A percentile compares a stretch with the other conserved stretches of the same genome.
phyloP scores from a whole-genome alignment of 306 rosid genomes.

The Trifolium pratense region DNA sequence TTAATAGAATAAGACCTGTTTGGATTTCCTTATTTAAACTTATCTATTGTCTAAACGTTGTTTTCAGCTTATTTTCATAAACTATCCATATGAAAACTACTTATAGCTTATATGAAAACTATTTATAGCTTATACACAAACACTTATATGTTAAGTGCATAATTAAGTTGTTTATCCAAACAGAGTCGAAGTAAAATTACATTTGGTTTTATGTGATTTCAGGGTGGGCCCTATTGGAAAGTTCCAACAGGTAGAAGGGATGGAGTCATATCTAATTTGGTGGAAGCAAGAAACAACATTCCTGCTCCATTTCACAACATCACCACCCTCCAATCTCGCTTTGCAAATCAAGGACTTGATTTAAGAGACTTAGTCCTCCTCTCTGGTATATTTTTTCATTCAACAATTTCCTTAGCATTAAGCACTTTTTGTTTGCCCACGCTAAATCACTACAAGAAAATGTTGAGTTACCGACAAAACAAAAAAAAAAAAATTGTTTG shows the following conservation, averaged over 20 bases:
- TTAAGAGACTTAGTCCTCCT: constrained; percentile 79
- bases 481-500: too few species aligned
- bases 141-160: too few species aligned
- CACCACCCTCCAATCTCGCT: constrained; percentile 62
- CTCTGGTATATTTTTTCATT: constrained; percentile 54
- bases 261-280: constrained; percentile 61
- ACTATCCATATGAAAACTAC: too few species aligned
- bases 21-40: neutral
- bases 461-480: neutral
- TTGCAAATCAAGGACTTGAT: constrained; percentile 71
- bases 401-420: constrained; percentile 14
- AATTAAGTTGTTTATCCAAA: too few species aligned
- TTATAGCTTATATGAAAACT: too few species aligned
- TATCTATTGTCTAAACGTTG: neutral
- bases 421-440: too few species aligned
- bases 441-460: too few species aligned
- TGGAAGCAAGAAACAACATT: constrained; percentile 63
- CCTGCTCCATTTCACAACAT: constrained; percentile 71
- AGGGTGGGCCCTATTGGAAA: constrained; percentile 96
- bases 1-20: neutral
- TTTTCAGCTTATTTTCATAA: too few species aligned
- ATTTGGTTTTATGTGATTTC: constrained; percentile 32
- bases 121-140: too few species aligned
- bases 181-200: too few species aligned
- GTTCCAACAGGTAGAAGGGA: constrained; percentile 98